Evolutionary conservation across 139 green algal genomes (phyloP).

Genomic region (Pycnococcus provasolii): DNA sequence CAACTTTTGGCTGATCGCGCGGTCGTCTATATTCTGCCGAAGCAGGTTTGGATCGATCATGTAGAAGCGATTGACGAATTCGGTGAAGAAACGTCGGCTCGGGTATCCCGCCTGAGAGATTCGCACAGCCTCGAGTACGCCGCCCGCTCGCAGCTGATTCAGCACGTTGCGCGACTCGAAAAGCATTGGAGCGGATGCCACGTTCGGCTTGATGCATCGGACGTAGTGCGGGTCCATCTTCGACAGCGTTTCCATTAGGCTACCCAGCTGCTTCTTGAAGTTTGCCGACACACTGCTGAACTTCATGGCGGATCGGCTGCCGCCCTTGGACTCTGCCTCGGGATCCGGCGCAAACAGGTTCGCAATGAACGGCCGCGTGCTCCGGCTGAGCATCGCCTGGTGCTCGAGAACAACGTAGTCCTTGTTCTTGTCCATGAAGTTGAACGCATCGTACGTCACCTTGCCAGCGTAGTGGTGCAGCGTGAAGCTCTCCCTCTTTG

Average conservation of each 20-base stretch:
- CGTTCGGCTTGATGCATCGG: conserved; percentile 98
- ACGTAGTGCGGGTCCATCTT: conserved; percentile 96
- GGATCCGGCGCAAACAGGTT: conserved; percentile 45
- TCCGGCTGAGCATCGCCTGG: conserved; percentile 67
- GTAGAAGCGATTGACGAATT: conserved; percentile 89
- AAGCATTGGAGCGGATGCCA: conserved; percentile 46
- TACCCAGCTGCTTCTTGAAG: conserved; percentile 92
- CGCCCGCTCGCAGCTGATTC: conserved; percentile 93
- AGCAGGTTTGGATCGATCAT: not conserved
- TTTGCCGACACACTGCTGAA: conserved; percentile 59
- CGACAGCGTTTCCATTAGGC: conserved; percentile 81
- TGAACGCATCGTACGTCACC: conserved; percentile 40
- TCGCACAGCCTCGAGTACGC: conserved; percentile 94
- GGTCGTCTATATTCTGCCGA: not conserved
- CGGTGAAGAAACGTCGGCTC: conserved; percentile 65
- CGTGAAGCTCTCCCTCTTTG: conserved; percentile 60
- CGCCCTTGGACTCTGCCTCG: conserved; percentile 14
- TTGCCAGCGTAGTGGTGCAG: conserved; percentile 91
- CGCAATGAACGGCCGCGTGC: conserved; percentile 43
- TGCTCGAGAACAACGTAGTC: conserved; percentile 97
- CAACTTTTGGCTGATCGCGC: conserved; percentile 28
- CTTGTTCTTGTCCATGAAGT: conserved; percentile 67
- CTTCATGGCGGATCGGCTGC: conserved; percentile 26
- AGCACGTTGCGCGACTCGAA: conserved; percentile 91
- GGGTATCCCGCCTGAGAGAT: conserved; percentile 93